Evolutionary conservation across 345 rosid species (phyloP).

Genomic region (Physaria fendleri): DNA sequence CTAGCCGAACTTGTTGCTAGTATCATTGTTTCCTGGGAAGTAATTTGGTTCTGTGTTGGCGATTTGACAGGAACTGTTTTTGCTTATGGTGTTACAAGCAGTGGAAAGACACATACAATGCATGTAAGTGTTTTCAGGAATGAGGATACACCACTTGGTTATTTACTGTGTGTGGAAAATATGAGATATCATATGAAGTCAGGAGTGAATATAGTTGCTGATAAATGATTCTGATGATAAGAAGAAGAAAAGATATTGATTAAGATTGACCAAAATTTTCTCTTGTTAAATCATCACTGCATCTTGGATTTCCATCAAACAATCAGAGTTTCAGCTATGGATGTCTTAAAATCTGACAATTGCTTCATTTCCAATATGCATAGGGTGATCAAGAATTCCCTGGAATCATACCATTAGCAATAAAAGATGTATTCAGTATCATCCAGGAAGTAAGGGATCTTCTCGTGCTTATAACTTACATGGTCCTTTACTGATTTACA

Average conservation of each 20-base stretch:
- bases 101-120: constrained; percentile 90
- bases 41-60: constrained; percentile 7
- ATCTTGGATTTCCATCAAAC: background rate
- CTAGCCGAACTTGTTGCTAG: background rate
- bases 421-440: constrained; percentile 80
- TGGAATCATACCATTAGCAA: constrained; percentile 74
- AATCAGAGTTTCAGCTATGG: background rate
- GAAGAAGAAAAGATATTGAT: background rate
- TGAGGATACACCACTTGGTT: background rate
- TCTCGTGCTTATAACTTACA: background rate
- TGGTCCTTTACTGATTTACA: background rate
- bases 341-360: background rate
- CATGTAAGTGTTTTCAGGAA: constrained; percentile 45
- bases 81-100: constrained; percentile 92
- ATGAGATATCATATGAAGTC: background rate
- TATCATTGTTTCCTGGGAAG: background rate
- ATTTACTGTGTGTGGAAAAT: background rate
- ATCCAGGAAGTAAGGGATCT: constrained; percentile 64
- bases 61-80: constrained; percentile 63
- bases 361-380: constrained; percentile 8
- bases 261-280: background rate
- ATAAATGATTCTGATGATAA: background rate
- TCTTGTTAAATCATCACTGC: background rate
- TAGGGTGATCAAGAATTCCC: constrained; percentile 92
- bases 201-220: background rate